These are phyloP conservation scores for Talaromyces sp. DNA, from an alignment of 2,329 filamentous ascomycete species.

Conservation along the genomic window DNA sequence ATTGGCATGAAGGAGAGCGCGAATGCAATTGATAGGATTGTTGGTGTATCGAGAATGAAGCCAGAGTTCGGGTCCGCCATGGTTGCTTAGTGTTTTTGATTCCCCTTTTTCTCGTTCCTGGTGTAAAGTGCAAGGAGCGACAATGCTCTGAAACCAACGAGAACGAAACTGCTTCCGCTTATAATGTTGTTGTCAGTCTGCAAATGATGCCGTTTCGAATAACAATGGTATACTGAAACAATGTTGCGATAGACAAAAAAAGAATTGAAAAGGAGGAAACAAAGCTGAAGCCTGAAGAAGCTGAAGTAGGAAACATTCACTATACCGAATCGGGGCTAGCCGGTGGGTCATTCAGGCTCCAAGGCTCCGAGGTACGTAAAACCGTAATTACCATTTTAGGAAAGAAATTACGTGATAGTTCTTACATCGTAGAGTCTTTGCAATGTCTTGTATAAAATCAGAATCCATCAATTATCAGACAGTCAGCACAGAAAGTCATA, in stretches of 20 bases:
- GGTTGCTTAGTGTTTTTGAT: not conserved
- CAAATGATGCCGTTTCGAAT: no score
- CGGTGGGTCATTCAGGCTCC: not conserved
- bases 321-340: not conserved
- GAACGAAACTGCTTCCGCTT: no score
- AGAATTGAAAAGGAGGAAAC: no score
- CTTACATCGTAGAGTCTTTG: not conserved
- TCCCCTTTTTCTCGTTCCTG: not conserved
- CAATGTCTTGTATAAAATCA: not conserved
- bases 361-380: not conserved
- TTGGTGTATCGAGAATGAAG: slow-evolving; percentile 41
- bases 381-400: not conserved
- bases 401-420: not conserved
- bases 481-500: not conserved
- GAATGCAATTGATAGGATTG: slow-evolving; percentile 51
- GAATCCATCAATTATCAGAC: not conserved
- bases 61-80: slow-evolving; percentile 17
- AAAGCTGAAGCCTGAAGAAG: no score
- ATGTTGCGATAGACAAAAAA: no score
- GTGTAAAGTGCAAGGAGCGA: no score
- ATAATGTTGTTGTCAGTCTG: no score
- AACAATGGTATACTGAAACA: no score
- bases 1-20: slow-evolving; percentile 48
- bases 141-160: no score
- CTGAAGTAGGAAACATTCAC: no score